Conservation (phyloP, 2,329 filamentous ascomycete genomes). For the Lasiodiplodia sp. region DNA sequence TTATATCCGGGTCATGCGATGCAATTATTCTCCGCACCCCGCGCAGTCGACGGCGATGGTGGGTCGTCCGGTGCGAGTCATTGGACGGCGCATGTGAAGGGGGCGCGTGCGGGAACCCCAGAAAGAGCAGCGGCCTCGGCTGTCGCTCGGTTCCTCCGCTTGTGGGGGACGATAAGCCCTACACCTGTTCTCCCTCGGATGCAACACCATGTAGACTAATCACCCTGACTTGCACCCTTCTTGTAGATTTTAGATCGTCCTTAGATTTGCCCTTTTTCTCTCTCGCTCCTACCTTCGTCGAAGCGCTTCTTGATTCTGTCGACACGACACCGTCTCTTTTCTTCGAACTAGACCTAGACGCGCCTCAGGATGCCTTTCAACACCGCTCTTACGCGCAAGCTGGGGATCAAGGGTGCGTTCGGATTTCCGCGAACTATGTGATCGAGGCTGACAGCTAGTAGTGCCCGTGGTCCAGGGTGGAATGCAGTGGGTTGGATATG, state of each 20-base stretch:
- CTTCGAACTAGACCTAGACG: neutral
- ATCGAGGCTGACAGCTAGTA: constrained; percentile 41
- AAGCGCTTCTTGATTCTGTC: neutral
- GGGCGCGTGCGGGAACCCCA: constrained; percentile 17
- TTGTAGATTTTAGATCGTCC: constrained; percentile 2
- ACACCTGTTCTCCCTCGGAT: constrained; percentile 15
- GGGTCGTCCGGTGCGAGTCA: constrained; percentile 19
- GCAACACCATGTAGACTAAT: constrained; percentile 23
- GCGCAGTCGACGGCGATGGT: neutral
- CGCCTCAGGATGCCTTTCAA: constrained; percentile 65
- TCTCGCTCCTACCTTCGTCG: neutral
- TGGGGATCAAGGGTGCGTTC: constrained; percentile 64
- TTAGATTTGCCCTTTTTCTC: neutral
- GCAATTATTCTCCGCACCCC: neutral
- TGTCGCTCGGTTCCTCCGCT: constrained; percentile 20
- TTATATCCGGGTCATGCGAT: neutral
- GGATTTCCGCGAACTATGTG: constrained; percentile 44
- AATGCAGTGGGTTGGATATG: constrained; percentile 87
- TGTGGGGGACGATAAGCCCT: constrained; percentile 10
- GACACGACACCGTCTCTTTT: neutral
- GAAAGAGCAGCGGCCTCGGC: constrained; percentile 22
- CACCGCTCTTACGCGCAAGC: constrained; percentile 67
- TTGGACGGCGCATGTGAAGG: constrained; percentile 20
- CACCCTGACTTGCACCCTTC: constrained; percentile 6
- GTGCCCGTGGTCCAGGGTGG: constrained; percentile 85